Base-by-base conservation (phyloP, 495 filamentous ascomycete species). In the Staphylotrichum longicolle region DNA sequence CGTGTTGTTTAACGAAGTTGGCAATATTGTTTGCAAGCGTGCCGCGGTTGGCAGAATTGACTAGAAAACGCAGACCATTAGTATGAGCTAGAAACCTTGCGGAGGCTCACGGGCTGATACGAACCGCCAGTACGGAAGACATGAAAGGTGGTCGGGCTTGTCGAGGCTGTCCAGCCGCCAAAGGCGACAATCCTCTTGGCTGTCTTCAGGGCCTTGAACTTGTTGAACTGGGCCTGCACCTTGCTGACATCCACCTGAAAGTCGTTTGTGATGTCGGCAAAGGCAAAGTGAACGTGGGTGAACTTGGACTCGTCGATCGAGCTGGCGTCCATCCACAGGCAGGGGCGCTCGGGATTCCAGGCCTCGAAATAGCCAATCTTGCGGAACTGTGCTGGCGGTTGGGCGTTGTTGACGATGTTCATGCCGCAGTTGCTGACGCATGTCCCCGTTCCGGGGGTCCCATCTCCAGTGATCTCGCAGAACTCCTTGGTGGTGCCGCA, bases 391-490 rank as follows among this genome's bases (percentile, higher is more conserved):
- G 14, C 9, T 20, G 5, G 39, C 39, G 5, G 64, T 27, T 27
- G 20, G 20, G 51, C 39, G 15, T 40, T 44, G 0, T 58, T 63
- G 52, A 60, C 47, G 20, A 71, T 61, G 9, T 77, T 65, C 10
- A 62, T 70, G 8, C 79, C 80, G 63, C 79, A 83, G 63, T 76
- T 78, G 4, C 68, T 77, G 14, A 78, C 75, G 66, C 80, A 82
- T 39, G 63, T 15, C 0, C 67, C 52, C 0, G 77, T 77, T 0
- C 80, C 79, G 0, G 79, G 80, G 0, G 69, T 64, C 3, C 77
- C 76, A 8, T 70, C 48, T 10, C 55, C 55, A 5, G 58, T 49
- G 12, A 44, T 56, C n/a, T 49, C 70, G 45, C 80, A 83, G 63
- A 81, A 83, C 4, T 80, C 77, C 3, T 42, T 27, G 0, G 70